These are phyloP conservation scores for Aspergillus sp. DNA, from an alignment of 2,329 filamentous ascomycete species.

Conservation along the genomic window DNA sequence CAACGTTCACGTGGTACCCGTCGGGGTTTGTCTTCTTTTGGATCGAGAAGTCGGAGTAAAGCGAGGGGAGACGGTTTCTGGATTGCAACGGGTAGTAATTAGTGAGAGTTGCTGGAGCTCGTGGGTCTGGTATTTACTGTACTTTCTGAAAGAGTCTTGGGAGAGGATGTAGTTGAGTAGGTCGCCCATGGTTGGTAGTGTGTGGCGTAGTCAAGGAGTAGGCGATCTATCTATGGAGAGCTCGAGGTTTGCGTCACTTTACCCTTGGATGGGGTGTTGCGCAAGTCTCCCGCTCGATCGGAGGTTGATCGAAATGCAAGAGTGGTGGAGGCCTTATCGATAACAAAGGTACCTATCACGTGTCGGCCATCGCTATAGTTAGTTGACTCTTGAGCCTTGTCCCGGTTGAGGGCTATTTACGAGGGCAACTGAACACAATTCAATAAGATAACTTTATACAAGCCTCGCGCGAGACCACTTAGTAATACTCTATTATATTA, in stretches of 20 bases:
- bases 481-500: conserved; percentile 21
- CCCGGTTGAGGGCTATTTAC: too few species aligned
- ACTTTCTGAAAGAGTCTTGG: conserved; percentile 59
- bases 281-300: not conserved
- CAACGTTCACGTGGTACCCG: conserved; percentile 76
- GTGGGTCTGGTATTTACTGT: conserved; percentile 37
- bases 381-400: too few species aligned
- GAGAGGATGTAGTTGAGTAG: conserved; percentile 66
- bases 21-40: conserved; percentile 78
- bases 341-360: conserved; percentile 4
- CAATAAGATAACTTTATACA: not conserved
- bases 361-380: not conserved
- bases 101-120: not conserved
- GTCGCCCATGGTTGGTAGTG: conserved; percentile 47
- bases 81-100: not conserved
- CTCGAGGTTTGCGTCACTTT: not conserved
- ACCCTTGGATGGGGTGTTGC: not conserved
- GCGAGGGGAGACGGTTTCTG: conserved; percentile 75
- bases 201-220: not conserved
- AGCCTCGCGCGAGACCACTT: conserved; percentile 6
- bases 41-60: conserved; percentile 82
- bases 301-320: not conserved
- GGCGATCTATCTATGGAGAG: not conserved
- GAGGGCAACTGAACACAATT: too few species aligned
- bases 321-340: conserved; percentile 4